Percentiles rank a stretch among this genome's conserved stretches.
phyloP scores from a whole-genome alignment of 345 rosid genomes.

The Hevea brasiliensis region DNA sequence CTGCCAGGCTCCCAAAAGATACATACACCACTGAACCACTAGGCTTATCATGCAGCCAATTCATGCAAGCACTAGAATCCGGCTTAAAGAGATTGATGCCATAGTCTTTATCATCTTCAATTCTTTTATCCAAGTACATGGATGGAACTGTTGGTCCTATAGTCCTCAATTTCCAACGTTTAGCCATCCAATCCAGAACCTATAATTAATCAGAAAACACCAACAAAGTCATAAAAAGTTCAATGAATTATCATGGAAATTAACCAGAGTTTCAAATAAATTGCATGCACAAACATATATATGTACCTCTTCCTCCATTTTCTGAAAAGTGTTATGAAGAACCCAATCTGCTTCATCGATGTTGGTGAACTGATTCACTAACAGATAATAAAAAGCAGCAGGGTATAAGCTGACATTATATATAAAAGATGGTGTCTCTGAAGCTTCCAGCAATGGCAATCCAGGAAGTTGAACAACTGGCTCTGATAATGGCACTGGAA shows the following conservation, averaged over 20 bases:
- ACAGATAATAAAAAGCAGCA: constrained; percentile 1
- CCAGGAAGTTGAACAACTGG: constrained; percentile 22
- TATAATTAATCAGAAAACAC: neutral
- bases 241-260: too few species aligned
- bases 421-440: constrained; percentile 33
- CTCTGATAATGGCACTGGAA: constrained; percentile 18
- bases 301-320: constrained; percentile 36
- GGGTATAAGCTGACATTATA: constrained; percentile 23
- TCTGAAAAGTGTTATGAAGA: constrained; percentile 25
- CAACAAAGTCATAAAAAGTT: too few species aligned
- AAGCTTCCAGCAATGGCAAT: constrained; percentile 24
- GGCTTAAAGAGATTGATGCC: constrained; percentile 28
- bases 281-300: too few species aligned
- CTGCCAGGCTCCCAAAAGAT: constrained; percentile 30
- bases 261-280: neutral
- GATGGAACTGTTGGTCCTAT: constrained; percentile 40
- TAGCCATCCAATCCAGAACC: constrained; percentile 30
- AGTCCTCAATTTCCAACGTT: constrained; percentile 18
- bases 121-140: constrained; percentile 31
- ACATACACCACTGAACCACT: constrained; percentile 23
- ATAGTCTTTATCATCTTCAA: constrained; percentile 29
- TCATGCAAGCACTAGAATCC: neutral
- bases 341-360: constrained; percentile 31
- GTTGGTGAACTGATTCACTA: constrained; percentile 30
- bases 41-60: constrained; percentile 25